Percentiles rank a stretch among this genome's conserved stretches.
These are phyloP conservation scores for Flaveria brownii DNA, from an alignment of 129 eudicot species.

Conservation along the genomic window DNA sequence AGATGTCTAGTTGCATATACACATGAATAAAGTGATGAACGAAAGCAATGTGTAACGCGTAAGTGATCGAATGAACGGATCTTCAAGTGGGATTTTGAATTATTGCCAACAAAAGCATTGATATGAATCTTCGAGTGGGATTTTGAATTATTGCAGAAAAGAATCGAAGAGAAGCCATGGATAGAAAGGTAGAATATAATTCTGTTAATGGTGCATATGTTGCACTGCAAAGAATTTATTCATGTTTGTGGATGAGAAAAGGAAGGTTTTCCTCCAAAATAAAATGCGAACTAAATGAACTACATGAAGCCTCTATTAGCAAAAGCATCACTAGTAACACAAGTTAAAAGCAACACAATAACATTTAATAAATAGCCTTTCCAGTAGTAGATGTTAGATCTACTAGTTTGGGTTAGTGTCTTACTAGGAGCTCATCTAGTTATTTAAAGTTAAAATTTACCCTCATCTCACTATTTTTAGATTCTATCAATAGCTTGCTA, in stretches of 20 bases:
- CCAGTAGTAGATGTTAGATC: no score
- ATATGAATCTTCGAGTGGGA: conserved; percentile 45
- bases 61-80: conserved; percentile 38
- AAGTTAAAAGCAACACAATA: no score
- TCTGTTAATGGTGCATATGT: conserved; percentile 41
- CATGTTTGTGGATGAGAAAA: conserved; percentile 33
- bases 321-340: no score
- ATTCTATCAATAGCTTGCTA: no score
- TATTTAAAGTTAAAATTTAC: no score
- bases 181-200: conserved; percentile 37
- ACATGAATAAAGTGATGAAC: conserved; percentile 25
- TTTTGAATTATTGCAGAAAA: conserved; percentile 55
- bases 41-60: conserved; percentile 37
- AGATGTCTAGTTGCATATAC: conserved; percentile 23
- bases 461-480: no score
- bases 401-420: no score
- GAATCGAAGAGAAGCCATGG: conserved; percentile 36
- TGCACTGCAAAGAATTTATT: conserved; percentile 49
- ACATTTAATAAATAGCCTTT: no score
- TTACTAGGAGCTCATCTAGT: no score
- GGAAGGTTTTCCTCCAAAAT: conserved; percentile 30
- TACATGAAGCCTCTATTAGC: conserved; percentile 13
- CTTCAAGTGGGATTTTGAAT: conserved; percentile 48
- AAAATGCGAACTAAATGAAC: conserved; percentile 42
- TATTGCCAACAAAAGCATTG: conserved; percentile 36